A percentile compares a stretch with the other conserved stretches of the same genome.
Evolutionary conservation across 2,329 filamentous ascomycete genomes (phyloP).

Genomic region (Epichloe sylvatica): DNA sequence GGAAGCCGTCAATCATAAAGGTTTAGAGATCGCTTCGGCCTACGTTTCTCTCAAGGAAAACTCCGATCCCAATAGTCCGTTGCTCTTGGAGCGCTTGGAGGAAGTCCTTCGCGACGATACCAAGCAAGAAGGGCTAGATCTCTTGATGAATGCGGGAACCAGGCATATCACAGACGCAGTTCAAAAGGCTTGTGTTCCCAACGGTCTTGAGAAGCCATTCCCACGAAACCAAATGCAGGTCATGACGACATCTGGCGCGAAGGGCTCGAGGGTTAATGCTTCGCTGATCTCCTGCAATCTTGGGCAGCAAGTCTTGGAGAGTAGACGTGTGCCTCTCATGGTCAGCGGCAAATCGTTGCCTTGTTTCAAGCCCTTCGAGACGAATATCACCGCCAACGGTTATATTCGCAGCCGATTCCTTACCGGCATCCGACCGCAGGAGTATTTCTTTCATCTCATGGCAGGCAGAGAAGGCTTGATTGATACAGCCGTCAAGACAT

Average conservation of each 20-base stretch:
- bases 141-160: conserved; percentile 62
- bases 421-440: conserved; percentile 90
- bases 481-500: conserved; percentile 97
- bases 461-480: conserved; percentile 95
- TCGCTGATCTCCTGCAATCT: conserved; percentile 97
- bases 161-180: conserved; percentile 61
- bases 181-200: conserved; percentile 65
- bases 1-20: conserved; percentile 51
- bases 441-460: conserved; percentile 99
- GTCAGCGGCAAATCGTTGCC: conserved; percentile 93
- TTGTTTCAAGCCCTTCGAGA: conserved; percentile 87
- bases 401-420: conserved; percentile 95
- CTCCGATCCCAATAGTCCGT: conserved; percentile 48
- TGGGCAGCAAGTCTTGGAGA: conserved; percentile 91
- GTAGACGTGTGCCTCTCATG: conserved; percentile 89
- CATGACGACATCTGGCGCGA: conserved; percentile 95
- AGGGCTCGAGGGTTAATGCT: conserved; percentile 84
- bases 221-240: conserved; percentile 97
- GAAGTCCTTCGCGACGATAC: conserved; percentile 80
- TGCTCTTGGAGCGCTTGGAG: conserved; percentile 68
- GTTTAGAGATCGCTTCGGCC: conserved; percentile 66
- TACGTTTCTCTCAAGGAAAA: conserved; percentile 72
- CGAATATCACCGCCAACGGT: conserved; percentile 74
- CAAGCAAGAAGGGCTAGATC: conserved; percentile 84
- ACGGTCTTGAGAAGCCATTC: conserved; percentile 77